These are phyloP conservation scores for Aureobasidium sp. DNA, from an alignment of 2,329 filamentous ascomycete genomes.

Conservation along the genomic window DNA sequence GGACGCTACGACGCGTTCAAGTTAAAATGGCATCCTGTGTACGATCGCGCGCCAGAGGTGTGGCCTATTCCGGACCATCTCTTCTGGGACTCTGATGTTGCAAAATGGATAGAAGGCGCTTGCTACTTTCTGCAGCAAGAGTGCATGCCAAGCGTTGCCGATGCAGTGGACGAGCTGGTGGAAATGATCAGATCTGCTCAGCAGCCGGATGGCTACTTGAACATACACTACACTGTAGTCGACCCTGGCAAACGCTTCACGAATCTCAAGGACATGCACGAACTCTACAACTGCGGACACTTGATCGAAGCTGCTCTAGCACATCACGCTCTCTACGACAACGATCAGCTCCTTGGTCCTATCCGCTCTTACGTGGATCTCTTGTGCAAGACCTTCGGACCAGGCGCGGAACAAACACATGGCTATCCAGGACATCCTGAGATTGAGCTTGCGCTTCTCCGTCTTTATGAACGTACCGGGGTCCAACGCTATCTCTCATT, in stretches of 20 bases:
- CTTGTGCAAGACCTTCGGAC: slow-evolving; percentile 47
- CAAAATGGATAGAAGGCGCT: slow-evolving; percentile 57
- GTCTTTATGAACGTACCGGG: slow-evolving; percentile 38
- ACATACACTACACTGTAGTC: slow-evolving; percentile 56
- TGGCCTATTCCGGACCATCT: slow-evolving; percentile 54
- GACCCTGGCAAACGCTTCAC: slow-evolving; percentile 50
- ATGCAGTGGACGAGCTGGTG: slow-evolving; percentile 50
- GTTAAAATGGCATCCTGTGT: slow-evolving; percentile 49
- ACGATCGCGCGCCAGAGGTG: slow-evolving; percentile 41
- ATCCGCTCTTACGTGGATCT: slow-evolving; percentile 50
- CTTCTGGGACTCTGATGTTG: slow-evolving; percentile 49
- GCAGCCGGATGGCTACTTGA: slow-evolving; percentile 55
- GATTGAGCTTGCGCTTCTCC: slow-evolving; percentile 45
- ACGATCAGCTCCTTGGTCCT: slow-evolving; percentile 45
- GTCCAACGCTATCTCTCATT: slow-evolving; percentile 38
- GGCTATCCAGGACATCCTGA: slow-evolving; percentile 57
- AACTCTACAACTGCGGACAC: slow-evolving; percentile 57
- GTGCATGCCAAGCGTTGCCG: slow-evolving; percentile 41
- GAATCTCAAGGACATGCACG: slow-evolving; percentile 56
- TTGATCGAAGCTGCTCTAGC: slow-evolving; percentile 55
- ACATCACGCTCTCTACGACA: slow-evolving; percentile 47
- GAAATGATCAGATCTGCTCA: slow-evolving; percentile 52
- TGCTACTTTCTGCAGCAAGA: slow-evolving; percentile 48
- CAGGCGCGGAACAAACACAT: slow-evolving; percentile 42
- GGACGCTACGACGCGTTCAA: slow-evolving; percentile 51